These are phyloP conservation scores for Pythium sukuiense DNA, from an alignment of 352 stramenopile species.

Conservation along the genomic window DNA sequence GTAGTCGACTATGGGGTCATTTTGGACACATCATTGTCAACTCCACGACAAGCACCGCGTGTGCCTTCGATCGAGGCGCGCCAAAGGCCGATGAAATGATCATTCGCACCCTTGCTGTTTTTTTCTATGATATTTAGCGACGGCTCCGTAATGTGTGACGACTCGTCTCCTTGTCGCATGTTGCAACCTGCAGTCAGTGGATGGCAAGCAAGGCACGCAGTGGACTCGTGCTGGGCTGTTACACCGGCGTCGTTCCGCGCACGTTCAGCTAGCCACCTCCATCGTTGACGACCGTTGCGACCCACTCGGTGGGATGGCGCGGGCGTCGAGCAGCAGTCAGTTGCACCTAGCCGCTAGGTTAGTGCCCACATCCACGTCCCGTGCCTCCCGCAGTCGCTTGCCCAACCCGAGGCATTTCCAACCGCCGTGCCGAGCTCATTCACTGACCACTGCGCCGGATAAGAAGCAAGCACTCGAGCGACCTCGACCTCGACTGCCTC, in stretches of 20 bases:
- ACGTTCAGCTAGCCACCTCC: background rate
- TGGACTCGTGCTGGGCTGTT: background rate
- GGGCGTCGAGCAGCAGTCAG: background rate
- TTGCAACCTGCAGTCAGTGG: background rate
- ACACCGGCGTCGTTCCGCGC: conserved; percentile 1
- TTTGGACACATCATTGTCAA: background rate
- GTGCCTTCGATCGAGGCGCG: background rate
- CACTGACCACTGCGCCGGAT: conserved; percentile 4
- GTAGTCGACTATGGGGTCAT: background rate
- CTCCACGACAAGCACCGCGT: background rate
- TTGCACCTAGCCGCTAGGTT: too few species aligned
- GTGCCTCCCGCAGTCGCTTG: background rate
- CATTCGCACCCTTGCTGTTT: background rate
- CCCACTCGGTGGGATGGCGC: background rate
- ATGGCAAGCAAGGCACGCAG: background rate
- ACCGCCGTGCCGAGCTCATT: background rate
- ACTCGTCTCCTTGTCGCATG: conserved; percentile 5
- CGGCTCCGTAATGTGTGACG: background rate
- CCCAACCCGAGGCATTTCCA: background rate
- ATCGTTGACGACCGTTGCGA: conserved; percentile 2
- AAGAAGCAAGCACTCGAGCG: conserved; percentile 1
- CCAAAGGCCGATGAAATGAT: background rate
- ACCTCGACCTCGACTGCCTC: background rate
- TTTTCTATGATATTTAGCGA: conserved; percentile 1
- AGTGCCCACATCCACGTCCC: background rate